These are phyloP conservation scores for Debaryomyces udenii DNA, from an alignment of 1,139 yeast species.

Conservation along the genomic window DNA sequence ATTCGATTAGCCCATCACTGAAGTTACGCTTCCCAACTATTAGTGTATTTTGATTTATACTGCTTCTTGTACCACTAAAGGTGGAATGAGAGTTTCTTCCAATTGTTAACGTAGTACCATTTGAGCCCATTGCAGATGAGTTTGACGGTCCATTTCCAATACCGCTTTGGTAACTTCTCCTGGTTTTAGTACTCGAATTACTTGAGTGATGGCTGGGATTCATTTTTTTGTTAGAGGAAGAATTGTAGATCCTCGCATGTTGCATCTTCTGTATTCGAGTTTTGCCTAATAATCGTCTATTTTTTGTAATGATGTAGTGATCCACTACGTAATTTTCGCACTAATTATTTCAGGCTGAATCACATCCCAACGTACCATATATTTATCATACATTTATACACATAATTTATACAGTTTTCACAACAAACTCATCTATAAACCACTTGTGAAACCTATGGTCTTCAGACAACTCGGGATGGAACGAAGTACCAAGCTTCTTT, in stretches of 20 bases:
- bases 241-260: slow-evolving; percentile 32
- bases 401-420: slow-evolving; percentile 12
- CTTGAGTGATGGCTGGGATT: background rate
- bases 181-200: background rate
- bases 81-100: slow-evolving; percentile 11
- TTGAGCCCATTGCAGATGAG: slow-evolving; percentile 7
- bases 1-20: slow-evolving; percentile 4
- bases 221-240: slow-evolving; percentile 9
- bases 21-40: slow-evolving; percentile 10
- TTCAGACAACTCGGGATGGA: slow-evolving; percentile 74
- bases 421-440: slow-evolving; percentile 65
- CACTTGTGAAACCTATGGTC: slow-evolving; percentile 71
- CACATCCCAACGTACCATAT: slow-evolving; percentile 4
- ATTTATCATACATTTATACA: background rate
- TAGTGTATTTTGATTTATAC: slow-evolving; percentile 10
- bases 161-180: slow-evolving; percentile 3
- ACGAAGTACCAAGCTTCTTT: slow-evolving; percentile 69
- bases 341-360: background rate
- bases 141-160: slow-evolving; percentile 1
- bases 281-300: background rate
- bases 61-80: background rate
- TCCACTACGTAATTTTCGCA: background rate
- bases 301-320: background rate
- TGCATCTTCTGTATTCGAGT: slow-evolving; percentile 22
- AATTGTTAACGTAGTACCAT: slow-evolving; percentile 15